Evolutionary conservation across 2,329 filamentous ascomycete species (phyloP).

Genomic region (Allantophomopsis cytisporea): DNA sequence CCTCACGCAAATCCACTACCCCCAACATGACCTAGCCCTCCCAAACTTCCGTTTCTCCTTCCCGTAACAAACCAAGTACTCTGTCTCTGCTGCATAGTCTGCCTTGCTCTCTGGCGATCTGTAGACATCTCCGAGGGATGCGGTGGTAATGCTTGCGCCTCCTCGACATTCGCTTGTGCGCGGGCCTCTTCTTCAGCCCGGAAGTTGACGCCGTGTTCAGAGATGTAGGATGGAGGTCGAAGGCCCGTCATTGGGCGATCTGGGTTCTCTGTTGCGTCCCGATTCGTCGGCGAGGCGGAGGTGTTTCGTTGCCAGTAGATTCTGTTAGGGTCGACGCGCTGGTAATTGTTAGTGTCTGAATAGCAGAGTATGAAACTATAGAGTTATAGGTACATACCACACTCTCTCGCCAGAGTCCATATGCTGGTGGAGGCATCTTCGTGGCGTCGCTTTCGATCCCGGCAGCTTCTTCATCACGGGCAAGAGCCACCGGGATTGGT

Average conservation of each 20-base stretch:
- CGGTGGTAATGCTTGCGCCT: no score
- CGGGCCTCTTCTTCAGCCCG: no score
- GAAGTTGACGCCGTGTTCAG: slow-evolving; percentile 44
- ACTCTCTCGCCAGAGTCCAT: slow-evolving; percentile 73
- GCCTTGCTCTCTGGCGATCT: no score
- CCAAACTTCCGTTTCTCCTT: no score
- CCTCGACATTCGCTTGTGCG: no score
- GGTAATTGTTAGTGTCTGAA: slow-evolving; percentile 4
- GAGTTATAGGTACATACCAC: slow-evolving; percentile 42
- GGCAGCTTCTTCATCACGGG: slow-evolving; percentile 58
- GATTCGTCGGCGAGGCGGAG: slow-evolving; percentile 12
- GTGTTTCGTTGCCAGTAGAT: slow-evolving; percentile 68
- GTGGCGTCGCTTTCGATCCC: slow-evolving; percentile 38
- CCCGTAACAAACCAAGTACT: no score
- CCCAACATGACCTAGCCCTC: no score
- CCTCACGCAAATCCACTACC: no score
- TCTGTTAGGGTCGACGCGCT: slow-evolving; percentile 68
- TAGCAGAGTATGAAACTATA: no score
- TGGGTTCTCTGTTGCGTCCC: slow-evolving; percentile 5
- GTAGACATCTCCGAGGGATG: no score
- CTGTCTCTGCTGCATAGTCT: no score
- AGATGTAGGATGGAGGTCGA: slow-evolving; percentile 63
- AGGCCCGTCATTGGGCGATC: slow-evolving; percentile 17
- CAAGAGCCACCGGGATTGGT: slow-evolving; percentile 67
- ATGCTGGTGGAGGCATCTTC: slow-evolving; percentile 62